Base-by-base conservation (phyloP, 2,329 filamentous ascomycete genomes). In the Kalmusia sp. region DNA sequence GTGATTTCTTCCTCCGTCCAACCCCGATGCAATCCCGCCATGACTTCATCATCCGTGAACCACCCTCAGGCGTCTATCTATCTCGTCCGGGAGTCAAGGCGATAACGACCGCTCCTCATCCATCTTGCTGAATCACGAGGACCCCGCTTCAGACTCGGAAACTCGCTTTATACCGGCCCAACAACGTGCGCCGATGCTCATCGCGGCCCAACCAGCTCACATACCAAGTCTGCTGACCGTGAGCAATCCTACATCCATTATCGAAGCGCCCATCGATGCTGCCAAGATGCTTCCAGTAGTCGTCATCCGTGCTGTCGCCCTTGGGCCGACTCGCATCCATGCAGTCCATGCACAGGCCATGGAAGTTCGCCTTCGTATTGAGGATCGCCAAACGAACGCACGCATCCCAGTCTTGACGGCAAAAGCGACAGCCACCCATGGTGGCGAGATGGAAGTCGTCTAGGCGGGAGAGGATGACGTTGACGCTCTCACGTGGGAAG, bases 271-370 rank as follows among this genome's bases (percentile, higher is more conserved):
- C 35, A 8, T 57, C 39, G 6, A 41, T 49, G 3, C 27, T 33
- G 2, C 41, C 38, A 9, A 50, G 50, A 15, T 66, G 48, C 6
- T 43, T 47, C 64, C 62, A 69, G 43, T 69, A 67, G 17, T 67
- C 63, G 1, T 44, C 39, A 27, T 70, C 55, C 1, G 40, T n/a
- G 28, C 40, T 33, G 9, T 51, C 40, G 14, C 45, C 53, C 52
- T 43, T 55, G 7, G 52, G 49, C 28, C 52, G 54, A 24, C 54
- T 60, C 3, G 39, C 31, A 24, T 64, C 49, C 64, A 70, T 71
- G 52, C 70, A 71, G 24, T 72, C 68, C 4, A 73, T 45, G 30
- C 71, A 74, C 21, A 73, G 34, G 3, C 71, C 71, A 12, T 72
- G 54, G 43, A 73, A 73, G 45, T 59, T 54, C 8, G 27, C 15